These are phyloP conservation scores for Cardiospermum halicacabum DNA, from an alignment of 345 rosid genomes.

Conservation along the genomic window DNA sequence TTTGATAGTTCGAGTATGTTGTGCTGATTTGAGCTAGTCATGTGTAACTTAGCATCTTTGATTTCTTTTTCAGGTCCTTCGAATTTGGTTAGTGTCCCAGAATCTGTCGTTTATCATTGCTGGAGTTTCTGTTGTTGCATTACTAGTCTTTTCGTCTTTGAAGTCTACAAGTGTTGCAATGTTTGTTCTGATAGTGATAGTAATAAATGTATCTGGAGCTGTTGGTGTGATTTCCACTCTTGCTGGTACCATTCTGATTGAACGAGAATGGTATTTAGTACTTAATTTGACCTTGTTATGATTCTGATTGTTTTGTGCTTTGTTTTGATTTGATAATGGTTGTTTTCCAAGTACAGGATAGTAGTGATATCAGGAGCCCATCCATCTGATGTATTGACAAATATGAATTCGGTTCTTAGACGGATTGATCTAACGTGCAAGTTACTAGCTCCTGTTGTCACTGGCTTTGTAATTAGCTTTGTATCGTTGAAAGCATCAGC, in stretches of 20 bases:
- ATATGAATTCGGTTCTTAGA: constrained; percentile 69
- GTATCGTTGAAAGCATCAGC: constrained; percentile 74
- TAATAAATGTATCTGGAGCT: constrained; percentile 72
- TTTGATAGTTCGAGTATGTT: neutral
- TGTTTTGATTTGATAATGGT: neutral
- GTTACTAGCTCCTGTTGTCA: constrained; percentile 71
- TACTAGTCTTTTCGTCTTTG: constrained; percentile 40
- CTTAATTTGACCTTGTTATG: neutral
- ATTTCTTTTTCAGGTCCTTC: constrained; percentile 47
- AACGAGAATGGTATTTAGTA: constrained; percentile 78
- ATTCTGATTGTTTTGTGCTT: neutral
- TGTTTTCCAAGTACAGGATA: constrained; percentile 40
- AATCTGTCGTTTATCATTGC: constrained; percentile 73
- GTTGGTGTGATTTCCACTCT: constrained; percentile 77
- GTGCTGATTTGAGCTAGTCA: neutral
- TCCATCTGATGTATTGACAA: constrained; percentile 46
- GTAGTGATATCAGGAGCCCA: constrained; percentile 75
- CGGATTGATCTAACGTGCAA: constrained; percentile 78
- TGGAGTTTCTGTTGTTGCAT: constrained; percentile 55
- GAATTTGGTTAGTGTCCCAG: constrained; percentile 69
- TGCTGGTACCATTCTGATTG: constrained; percentile 77
- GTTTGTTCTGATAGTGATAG: constrained; percentile 41
- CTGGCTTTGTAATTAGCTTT: constrained; percentile 80
- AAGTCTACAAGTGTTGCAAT: constrained; percentile 33
- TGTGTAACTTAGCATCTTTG: neutral